Base-by-base conservation (phyloP, 352 stramenopile genomes). In the Globisporangium cederbergense region DNA sequence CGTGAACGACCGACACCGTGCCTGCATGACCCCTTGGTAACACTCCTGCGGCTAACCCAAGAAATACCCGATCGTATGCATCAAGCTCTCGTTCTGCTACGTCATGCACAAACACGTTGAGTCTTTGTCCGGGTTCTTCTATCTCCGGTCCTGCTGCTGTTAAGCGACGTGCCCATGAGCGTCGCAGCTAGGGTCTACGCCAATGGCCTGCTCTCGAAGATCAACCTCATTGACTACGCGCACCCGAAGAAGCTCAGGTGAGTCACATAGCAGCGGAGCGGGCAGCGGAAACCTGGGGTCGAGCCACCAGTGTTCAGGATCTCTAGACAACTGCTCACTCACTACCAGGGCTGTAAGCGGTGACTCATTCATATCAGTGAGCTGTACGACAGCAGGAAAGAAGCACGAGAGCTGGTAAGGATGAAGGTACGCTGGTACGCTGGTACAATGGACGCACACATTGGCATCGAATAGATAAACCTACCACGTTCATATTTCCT, bases 161-260 rank as follows among this genome's bases (percentile, higher is more conserved):
- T 63, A 14, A 77, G 80, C 14, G 73, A 83, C 4, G 63, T 86
- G 28, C 60, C 72, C 42, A 63, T 77, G 20, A 54, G 60, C 38
- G 55, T 88, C n/a, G 75, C 68, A 9, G 54, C 79, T 3, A 72
- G 59, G 18, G 51, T 83, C 3, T 74, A 80, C 32, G 72, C 71
- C 43, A 69, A 81, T 0, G 62, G 30, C 16, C 65, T 89, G 62
- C 56, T 84, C 2, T 67, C 76, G 18, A 68, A 66, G 7, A 47
- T 74, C n/a, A 71, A 78, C 51, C 56, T 88, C 0, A 74, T 83
- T 28, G 78, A 89, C 52, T 83, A 77, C 58, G 74, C 76, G 18
- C 77, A 89, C 64, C 65, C 85, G 63, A 90, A 86, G 65, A 90
- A 90, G 62, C 70, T 90, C 4, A 79, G 71, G 57, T 88, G 79